Base-by-base conservation (phyloP, 2,329 filamentous ascomycete genomes). In the Phyllosticta citriasiana region DNA sequence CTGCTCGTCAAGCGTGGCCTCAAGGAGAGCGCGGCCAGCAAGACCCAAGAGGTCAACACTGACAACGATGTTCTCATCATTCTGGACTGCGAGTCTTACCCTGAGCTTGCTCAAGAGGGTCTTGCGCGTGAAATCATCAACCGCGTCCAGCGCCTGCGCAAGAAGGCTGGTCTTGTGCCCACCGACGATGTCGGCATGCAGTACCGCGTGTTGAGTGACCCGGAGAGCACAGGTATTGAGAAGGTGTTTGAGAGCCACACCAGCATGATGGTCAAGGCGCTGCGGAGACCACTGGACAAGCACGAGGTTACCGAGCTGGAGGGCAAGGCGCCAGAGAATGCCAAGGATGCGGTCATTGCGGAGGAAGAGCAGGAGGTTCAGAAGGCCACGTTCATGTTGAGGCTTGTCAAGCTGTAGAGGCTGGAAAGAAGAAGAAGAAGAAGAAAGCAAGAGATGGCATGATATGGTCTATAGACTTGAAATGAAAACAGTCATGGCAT, bases 131-230 rank as follows among this genome's bases (percentile, higher is more conserved):
- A 97, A 75, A 88, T 99, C 66, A 88, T 99, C 78, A 88, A 96
- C 74, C 87, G 93, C 51, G 88, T 99, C 24, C 94, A 99, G 77
- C 84, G 89, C 66, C 80, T 97, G 64, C 86, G 94, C 66, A 99
- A 99, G 84, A 94, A 94, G 79, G 92, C 92, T 7, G 91, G 91
- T 0, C 80, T 99, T 58, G 85, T 92, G 65, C 86, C 91, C 1
- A 97, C 93, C 0, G 94, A 99, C 70, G 94, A 97, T 70, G 87
- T 99, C 64, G 89, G 88, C 77, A 96, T 99, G 89, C 89, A 95
- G 74, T 97, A 96, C 77, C 82, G 81, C 62, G 85, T 97, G 4
- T 77, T 95, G 56, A 82, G 84, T 7, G 91, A 96, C 70, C 88
- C 89, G 0, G 88, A 94, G 2, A 82, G 84, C 53, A 81, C 92